These are phyloP conservation scores for Agapanthus africanus DNA, from an alignment of 106 monocot species.

Conservation along the genomic window DNA sequence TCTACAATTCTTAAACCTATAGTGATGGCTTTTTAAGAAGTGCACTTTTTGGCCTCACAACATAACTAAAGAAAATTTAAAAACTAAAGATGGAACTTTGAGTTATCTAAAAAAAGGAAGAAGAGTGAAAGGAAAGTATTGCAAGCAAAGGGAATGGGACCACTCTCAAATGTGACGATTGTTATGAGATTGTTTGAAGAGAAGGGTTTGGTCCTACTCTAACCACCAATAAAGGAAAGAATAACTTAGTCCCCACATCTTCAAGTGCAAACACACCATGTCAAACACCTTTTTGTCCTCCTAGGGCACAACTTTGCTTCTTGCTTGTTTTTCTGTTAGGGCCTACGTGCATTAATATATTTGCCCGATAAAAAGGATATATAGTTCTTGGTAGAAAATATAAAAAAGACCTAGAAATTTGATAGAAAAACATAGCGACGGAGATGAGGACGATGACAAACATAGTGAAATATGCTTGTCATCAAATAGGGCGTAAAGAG, in stretches of 20 bases:
- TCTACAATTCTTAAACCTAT: neutral
- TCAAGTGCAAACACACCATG: neutral
- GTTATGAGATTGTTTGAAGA: neutral
- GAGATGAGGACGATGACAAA: too few species aligned
- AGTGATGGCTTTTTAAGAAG: conserved; percentile 1
- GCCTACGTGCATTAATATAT: too few species aligned
- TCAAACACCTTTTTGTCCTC: neutral
- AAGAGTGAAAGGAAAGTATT: conserved; percentile 4
- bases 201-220: neutral
- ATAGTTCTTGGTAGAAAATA: too few species aligned
- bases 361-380: too few species aligned
- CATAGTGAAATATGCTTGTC: too few species aligned
- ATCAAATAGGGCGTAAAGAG: too few species aligned
- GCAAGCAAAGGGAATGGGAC: neutral
- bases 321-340: too few species aligned
- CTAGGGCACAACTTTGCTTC: too few species aligned
- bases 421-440: too few species aligned
- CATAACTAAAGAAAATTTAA: neutral
- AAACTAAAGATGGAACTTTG: neutral
- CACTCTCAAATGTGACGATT: neutral
- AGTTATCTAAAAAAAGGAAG: neutral
- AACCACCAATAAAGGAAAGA: conserved; percentile 5
- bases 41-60: conserved; percentile 9
- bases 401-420: too few species aligned
- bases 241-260: conserved; percentile 11